These are phyloP conservation scores for Emiliania huxleyi DNA, from an alignment of 78 protist genomes.

Conservation along the genomic window DNA sequence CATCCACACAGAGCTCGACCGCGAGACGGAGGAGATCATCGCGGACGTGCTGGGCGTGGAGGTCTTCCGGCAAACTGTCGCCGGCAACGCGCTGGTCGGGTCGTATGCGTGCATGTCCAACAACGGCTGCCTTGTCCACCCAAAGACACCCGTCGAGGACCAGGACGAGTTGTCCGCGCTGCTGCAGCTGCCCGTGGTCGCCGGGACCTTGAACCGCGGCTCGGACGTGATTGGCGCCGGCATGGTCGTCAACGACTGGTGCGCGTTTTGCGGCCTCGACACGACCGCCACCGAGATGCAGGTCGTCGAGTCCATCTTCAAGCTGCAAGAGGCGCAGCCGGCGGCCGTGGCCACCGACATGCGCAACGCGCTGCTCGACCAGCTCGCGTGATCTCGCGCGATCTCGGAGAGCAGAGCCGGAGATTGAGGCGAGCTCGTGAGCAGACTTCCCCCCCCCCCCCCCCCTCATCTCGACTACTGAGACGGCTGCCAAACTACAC, in stretches of 20 bases:
- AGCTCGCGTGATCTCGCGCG: conserved; percentile 29
- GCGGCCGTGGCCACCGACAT: conserved; percentile 37
- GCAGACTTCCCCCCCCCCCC: too few relatives aligned
- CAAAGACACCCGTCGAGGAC: conserved; percentile 86
- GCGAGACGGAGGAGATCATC: conserved; percentile 49
- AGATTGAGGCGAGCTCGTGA: too few relatives aligned
- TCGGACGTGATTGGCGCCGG: conserved; percentile 90
- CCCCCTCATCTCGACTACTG: too few relatives aligned
- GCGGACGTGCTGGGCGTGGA: conserved; percentile 64
- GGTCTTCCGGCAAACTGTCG: conserved; percentile 96
- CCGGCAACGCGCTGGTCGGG: conserved; percentile 94
- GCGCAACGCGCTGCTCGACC: conserved; percentile 55
- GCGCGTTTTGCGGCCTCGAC: conserved; percentile 94
- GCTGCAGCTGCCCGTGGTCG: conserved; percentile 87
- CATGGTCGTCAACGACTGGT: conserved; percentile 71
- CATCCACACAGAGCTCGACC: conserved; percentile 94
- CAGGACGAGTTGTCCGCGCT: conserved; percentile 93
- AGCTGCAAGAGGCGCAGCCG: conserved; percentile 57
- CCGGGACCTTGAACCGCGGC: conserved; percentile 97
- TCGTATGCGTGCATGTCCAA: conserved; percentile 86
- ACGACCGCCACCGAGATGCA: conserved; percentile 95
- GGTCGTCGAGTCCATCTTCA: conserved; percentile 45
- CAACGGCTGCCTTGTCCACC: conserved; percentile 94
- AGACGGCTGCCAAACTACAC: too few relatives aligned
- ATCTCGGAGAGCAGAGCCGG: too few relatives aligned